phyloP scores from a whole-genome alignment of 2,329 filamentous ascomycete genomes.

The Fusarium goolgardi region DNA sequence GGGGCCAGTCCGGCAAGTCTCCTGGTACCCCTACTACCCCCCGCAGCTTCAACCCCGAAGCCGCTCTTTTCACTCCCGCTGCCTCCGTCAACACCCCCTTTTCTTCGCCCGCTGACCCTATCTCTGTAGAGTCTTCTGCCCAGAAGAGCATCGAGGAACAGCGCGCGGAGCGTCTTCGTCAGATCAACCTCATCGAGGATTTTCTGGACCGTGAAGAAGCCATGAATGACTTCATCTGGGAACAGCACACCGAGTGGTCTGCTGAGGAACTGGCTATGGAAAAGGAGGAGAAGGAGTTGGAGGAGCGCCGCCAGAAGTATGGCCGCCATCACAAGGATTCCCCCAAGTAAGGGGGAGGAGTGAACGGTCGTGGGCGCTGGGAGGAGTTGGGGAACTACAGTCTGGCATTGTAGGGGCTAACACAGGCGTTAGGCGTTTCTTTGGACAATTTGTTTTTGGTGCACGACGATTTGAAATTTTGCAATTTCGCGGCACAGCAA shows the following conservation, averaged over 20 bases:
- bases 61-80: background rate
- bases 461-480: background rate
- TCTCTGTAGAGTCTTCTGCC: background rate
- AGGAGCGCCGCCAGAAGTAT: background rate
- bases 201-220: background rate
- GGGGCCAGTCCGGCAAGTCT: background rate
- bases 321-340: background rate
- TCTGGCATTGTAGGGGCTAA: background rate
- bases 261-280: background rate
- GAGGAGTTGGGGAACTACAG: background rate
- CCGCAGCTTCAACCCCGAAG: background rate
- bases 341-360: background rate
- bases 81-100: background rate
- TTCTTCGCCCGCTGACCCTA: background rate
- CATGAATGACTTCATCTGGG: background rate
- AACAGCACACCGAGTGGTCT: background rate
- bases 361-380: background rate
- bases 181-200: background rate
- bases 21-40: background rate
- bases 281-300: background rate
- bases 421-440: background rate
- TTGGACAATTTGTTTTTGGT: background rate
- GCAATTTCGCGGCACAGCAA: background rate
- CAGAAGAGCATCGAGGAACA: background rate
- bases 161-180: background rate